Base-by-base conservation (phyloP, 2,329 filamentous ascomycete species). In the Fusarium piperis region DNA sequence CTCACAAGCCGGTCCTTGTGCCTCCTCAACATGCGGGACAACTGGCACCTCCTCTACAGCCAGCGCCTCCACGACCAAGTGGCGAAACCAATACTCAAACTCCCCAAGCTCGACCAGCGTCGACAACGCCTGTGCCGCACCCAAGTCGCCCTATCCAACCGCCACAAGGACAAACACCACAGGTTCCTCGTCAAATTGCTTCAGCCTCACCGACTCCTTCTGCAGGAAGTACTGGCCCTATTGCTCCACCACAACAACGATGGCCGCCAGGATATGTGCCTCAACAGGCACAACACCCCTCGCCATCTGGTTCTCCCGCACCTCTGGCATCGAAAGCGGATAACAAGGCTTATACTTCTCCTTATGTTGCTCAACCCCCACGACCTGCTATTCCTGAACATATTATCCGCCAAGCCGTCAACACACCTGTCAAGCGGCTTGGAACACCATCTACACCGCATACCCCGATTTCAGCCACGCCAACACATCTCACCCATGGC, bases 371-470 rank as follows among this genome's bases (percentile, higher is more conserved):
- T 18, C 81, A 83, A 58, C 75, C 74, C 8, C 79, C 79, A 9
- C 77, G 78, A 44, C 81, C 81, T 38, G 80, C 82, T 6, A 80
- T 84, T 36, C 81, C 82, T n/a, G 80, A 83, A 39, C 81, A 82
- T 65, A 80, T 84, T 46, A 82, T 81, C 62, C 79, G 82, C n/a
- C 82, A 83, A 64, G 78, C 79, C 18, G 72, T 81, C 30, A 76
- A 76, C 58, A 79, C 81, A 1, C 80, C 78, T n/a, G 66, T 76
- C 11, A 82, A 79, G 53, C 78, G 78, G 30, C 64, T 72, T 30
- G 79, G 79, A 38, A 78, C 76, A 18, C 76, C 79, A 8, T 75
- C 78, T 16, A 70, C 78, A 33, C 81, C 82, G 16, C 79, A 79
- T 16, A 84, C 82, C 0, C 82, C 82, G 8, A 69, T 78, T 12